Conservation (phyloP, 2,329 filamentous ascomycete species). For the Amauroascus verrucosus region DNA sequence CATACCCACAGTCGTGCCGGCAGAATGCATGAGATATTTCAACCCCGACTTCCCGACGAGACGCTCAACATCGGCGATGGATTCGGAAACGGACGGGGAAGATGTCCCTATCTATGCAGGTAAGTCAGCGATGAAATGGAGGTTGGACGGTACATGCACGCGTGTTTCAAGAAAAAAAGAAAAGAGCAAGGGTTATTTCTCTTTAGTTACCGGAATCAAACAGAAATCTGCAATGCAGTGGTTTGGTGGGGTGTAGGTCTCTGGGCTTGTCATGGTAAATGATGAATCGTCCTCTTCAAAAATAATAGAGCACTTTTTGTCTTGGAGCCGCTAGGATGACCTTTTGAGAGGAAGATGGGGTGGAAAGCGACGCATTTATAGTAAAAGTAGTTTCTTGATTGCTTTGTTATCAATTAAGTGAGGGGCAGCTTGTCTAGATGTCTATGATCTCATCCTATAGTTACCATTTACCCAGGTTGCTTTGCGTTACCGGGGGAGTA, state of each 20-base stretch:
- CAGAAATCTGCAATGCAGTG: conserved; percentile 84
- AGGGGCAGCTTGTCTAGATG: not conserved
- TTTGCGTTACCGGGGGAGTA: too few species aligned
- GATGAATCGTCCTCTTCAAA: too few species aligned
- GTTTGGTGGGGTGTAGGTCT: conserved; percentile 49
- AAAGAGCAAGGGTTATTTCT: conserved; percentile 24
- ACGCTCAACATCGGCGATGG: conserved; percentile 81
- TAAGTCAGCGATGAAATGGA: not conserved
- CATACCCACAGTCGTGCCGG: conserved; percentile 82
- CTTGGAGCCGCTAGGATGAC: not conserved
- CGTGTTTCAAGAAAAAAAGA: not conserved
- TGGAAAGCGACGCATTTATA: not conserved
- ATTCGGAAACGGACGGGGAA: conserved; percentile 62
- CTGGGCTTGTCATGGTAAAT: conserved; percentile 5
- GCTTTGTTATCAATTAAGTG: not conserved
- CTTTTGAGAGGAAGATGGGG: not conserved
- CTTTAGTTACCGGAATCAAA: conserved; percentile 58
- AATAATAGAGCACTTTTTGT: not conserved
- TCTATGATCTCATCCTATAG: conserved; percentile 1
- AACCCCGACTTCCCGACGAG: conserved; percentile 72
- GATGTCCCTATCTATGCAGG: conserved; percentile 64
- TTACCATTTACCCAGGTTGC: too few species aligned
- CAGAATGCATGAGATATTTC: conserved; percentile 81
- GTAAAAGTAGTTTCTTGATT: not conserved
- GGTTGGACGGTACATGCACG: not conserved